phyloP scores from a whole-genome alignment of 495 filamentous ascomycete species.

The Neurospora hispaniola region DNA sequence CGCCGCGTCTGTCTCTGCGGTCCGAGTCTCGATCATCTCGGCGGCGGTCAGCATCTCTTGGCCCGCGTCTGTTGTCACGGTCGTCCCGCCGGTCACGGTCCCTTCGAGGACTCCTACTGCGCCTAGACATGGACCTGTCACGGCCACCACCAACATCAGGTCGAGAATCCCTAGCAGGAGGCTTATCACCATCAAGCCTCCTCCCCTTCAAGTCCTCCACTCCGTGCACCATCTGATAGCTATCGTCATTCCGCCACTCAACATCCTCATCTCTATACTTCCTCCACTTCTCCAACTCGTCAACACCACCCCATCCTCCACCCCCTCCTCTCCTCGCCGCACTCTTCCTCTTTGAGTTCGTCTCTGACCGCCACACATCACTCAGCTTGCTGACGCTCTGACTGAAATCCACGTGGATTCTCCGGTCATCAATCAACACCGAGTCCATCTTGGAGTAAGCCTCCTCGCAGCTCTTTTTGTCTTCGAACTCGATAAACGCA shows the following conservation, averaged over 20 bases:
- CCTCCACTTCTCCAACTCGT: constrained; percentile 73
- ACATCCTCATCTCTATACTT: constrained; percentile 73
- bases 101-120: constrained; percentile 1
- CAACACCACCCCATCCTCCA: constrained; percentile 76
- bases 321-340: constrained; percentile 49
- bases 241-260: constrained; percentile 30
- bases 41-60: constrained; percentile 1
- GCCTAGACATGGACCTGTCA: constrained; percentile 6
- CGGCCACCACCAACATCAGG: constrained; percentile 3
- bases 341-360: constrained; percentile 69
- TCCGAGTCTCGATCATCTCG: constrained; percentile 1
- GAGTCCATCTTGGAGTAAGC: constrained; percentile 98
- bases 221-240: constrained; percentile 78
- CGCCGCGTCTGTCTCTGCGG: constrained; percentile 19
- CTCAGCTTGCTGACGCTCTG: constrained; percentile 88
- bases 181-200: constrained; percentile 25
- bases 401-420: constrained; percentile 97
- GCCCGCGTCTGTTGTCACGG: not conserved
- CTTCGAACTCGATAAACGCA: constrained; percentile 93
- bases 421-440: constrained; percentile 91
- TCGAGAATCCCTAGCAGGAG: not conserved
- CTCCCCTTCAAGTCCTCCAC: constrained; percentile 50
- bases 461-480: constrained; percentile 84
- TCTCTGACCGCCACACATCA: constrained; percentile 80
- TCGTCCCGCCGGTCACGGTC: constrained; percentile 5